Base-by-base conservation (phyloP, 148 eudicot genomes). In the Suaeda aralocaspica region DNA sequence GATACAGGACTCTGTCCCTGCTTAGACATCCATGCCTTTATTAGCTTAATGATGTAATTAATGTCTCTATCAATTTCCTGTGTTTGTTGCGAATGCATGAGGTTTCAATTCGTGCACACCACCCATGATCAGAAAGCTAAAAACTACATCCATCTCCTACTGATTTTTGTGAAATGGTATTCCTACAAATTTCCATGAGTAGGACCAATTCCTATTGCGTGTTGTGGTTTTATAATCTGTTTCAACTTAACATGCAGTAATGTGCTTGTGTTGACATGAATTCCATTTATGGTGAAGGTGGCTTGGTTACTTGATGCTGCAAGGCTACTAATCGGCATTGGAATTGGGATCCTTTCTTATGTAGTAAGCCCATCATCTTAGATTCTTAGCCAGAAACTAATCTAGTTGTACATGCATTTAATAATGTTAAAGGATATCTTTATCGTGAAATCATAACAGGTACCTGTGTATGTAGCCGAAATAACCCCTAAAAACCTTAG, bases 391-490 rank as follows among this genome's bases (percentile, higher is more conserved):
- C 26, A 44, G 16, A 16, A 14, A 29, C 30, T 74, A n/a, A 26
- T n/a, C n/a, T n/a, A n/a, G n/a, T 33, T 34, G 64, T 58, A 55
- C 70, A 31, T 59, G 26, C 50, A 44, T 45, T 10, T 60, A 3
- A 36, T 36, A 36, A 4, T 36, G 41, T 8, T 36, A 36, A 29
- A 2, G 6, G 25, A 8, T 9, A 21, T 26, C 25, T 9, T 2
- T 12, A 7, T 31, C 49, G 29, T 50, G 26, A 29, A 29, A 30
- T 71, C 22, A 39, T 39, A 66, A 70, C 78, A 91, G 97, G 95
- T 91, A 67, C 97, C 97, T 31, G 81, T 91, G 46, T 91, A 91
- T 67, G 76, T 91, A 78, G 95, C 97, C 30, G 97, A 91, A 82
- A 85, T 89, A 75, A 87, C 97, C 52, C 95, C 97, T 18, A 89